Conservation (phyloP, 2,329 filamentous ascomycete genomes). For the Metarhizium sp. region DNA sequence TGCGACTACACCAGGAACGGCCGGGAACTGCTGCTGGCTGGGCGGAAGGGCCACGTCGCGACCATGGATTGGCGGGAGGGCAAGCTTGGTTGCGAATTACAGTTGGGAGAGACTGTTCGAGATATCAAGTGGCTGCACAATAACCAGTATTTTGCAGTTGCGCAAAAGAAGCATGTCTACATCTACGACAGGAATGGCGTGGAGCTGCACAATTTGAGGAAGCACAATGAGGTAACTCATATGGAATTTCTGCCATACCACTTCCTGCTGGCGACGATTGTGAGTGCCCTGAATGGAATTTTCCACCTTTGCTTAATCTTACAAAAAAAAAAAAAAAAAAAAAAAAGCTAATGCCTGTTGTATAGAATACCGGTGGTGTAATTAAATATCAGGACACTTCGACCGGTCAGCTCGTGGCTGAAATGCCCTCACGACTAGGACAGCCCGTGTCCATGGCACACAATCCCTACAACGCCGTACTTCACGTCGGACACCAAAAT, state of each 20-base stretch:
- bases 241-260: slow-evolving; percentile 97
- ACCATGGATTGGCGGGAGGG: slow-evolving; percentile 95
- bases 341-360: background rate
- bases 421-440: slow-evolving; percentile 77
- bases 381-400: slow-evolving; percentile 94
- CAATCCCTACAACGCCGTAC: slow-evolving; percentile 85
- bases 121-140: slow-evolving; percentile 92
- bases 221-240: slow-evolving; percentile 82
- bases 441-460: slow-evolving; percentile 75
- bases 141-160: slow-evolving; percentile 87
- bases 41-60: slow-evolving; percentile 88
- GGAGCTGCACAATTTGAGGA: slow-evolving; percentile 83
- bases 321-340: background rate
- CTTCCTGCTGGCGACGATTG: slow-evolving; percentile 80
- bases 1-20: slow-evolving; percentile 89
- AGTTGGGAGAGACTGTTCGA: slow-evolving; percentile 81
- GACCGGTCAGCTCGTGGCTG: slow-evolving; percentile 79
- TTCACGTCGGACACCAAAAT: slow-evolving; percentile 91
- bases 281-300: slow-evolving; percentile 32
- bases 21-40: slow-evolving; percentile 72
- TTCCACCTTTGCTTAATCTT: background rate
- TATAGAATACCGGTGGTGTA: slow-evolving; percentile 65
- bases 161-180: slow-evolving; percentile 93
- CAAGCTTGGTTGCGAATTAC: slow-evolving; percentile 82
- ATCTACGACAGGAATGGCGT: slow-evolving; percentile 91